These are phyloP conservation scores for Barbarea vulgaris DNA, from an alignment of 345 rosid species.

Conservation along the genomic window DNA sequence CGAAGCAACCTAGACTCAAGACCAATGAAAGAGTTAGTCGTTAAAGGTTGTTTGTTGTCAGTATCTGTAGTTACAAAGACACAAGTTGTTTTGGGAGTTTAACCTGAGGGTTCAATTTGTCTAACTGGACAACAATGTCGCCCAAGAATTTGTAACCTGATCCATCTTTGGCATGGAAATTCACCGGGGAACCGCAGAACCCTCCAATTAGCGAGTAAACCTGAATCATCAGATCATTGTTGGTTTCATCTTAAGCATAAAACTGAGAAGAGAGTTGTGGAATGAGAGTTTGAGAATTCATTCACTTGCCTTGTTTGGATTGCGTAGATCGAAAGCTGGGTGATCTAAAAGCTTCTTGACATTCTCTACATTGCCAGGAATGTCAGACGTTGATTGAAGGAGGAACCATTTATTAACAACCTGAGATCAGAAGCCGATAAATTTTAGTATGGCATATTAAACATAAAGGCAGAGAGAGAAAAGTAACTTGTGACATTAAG, in stretches of 20 bases:
- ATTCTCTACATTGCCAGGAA: conserved; percentile 87
- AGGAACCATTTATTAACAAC: conserved; percentile 98
- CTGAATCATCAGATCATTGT: conserved; percentile 38
- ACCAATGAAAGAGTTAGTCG: background rate
- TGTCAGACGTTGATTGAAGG: conserved; percentile 82
- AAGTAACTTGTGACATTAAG: background rate
- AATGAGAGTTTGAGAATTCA: background rate
- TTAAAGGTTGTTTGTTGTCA: conserved; percentile 7
- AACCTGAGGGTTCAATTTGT: conserved; percentile 95
- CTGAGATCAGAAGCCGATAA: conserved; percentile 41
- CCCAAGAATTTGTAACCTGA: conserved; percentile 96
- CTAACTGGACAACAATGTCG: conserved; percentile 79
- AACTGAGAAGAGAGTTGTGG: background rate
- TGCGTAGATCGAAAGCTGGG: conserved; percentile 88
- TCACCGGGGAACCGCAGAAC: conserved; percentile 82
- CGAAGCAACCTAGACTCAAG: conserved; percentile 72
- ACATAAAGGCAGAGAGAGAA: background rate
- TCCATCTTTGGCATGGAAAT: conserved; percentile 96
- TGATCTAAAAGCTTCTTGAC: conserved; percentile 72
- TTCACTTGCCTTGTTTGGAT: conserved; percentile 80
- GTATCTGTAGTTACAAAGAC: background rate
- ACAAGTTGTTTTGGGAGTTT: background rate
- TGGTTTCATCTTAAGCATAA: background rate
- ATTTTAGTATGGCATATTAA: conserved; percentile 10
- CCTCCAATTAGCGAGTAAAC: conserved; percentile 89